These are phyloP conservation scores for Quercus lobata DNA, from an alignment of 331 rosid species.

Conservation along the genomic window DNA sequence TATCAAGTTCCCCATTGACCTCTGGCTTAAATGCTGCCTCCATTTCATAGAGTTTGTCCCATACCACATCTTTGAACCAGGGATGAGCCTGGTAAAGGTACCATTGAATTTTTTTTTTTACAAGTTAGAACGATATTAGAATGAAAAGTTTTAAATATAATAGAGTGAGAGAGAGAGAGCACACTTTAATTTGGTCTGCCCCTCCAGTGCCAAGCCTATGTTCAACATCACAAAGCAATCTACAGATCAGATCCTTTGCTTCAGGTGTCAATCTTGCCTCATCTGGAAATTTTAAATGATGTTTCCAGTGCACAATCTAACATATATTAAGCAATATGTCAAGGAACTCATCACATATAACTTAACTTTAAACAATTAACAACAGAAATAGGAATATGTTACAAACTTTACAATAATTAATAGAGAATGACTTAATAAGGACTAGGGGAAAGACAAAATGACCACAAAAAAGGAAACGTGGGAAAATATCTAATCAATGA, in stretches of 20 bases:
- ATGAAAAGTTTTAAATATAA: neutral
- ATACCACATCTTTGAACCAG: slow-evolving; percentile 80
- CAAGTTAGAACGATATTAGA: slow-evolving; percentile 10
- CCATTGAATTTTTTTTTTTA: neutral
- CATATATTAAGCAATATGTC: slow-evolving; percentile 28
- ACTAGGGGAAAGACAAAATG: neutral
- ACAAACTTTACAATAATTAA: neutral
- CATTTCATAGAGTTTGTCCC: slow-evolving; percentile 96
- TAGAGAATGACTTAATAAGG: neutral
- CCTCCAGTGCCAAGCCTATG: slow-evolving; percentile 90
- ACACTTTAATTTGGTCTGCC: slow-evolving; percentile 78
- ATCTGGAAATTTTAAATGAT: slow-evolving; percentile 86
- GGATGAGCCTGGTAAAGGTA: slow-evolving; percentile 77
- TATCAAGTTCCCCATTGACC: slow-evolving; percentile 96
- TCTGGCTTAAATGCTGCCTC: slow-evolving; percentile 97
- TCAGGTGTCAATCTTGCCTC: slow-evolving; percentile 75
- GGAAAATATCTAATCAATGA: neutral
- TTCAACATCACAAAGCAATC: slow-evolving; percentile 92
- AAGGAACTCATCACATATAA: neutral
- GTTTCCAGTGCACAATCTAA: slow-evolving; percentile 99
- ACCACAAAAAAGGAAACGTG: neutral
- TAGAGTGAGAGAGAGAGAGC: slow-evolving; percentile 4
- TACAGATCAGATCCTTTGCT: slow-evolving; percentile 94
- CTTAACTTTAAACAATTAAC: neutral
- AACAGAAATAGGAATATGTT: neutral